A percentile compares a stretch with the other conserved stretches of the same genome.
These are phyloP conservation scores for Carex arenaria DNA, from an alignment of 202 grass and related monocot genomes.

Conservation along the genomic window DNA sequence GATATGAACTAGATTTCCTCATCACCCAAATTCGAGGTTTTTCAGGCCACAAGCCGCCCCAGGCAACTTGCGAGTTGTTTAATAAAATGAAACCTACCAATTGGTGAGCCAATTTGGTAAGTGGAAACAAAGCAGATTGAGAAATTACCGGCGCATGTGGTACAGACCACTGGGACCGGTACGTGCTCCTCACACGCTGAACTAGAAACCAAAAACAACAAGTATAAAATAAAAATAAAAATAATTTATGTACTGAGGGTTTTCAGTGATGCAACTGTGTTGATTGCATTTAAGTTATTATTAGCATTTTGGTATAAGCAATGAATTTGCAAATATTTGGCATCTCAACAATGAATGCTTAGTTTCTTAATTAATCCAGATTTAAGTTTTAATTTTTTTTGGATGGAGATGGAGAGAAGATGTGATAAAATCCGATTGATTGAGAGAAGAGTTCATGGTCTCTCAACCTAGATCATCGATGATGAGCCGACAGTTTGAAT, in stretches of 20 bases:
- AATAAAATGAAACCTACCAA: constrained; percentile 2
- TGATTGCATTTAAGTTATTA: constrained; percentile 20
- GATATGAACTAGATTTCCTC: not conserved
- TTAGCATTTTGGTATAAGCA: not conserved
- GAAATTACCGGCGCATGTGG: too few relatives aligned
- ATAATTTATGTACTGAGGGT: not conserved
- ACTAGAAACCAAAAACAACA: not conserved
- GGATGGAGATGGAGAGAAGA: too few relatives aligned
- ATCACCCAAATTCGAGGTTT: not conserved
- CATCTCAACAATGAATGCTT: too few relatives aligned
- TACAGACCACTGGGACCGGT: not conserved
- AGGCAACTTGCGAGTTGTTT: not conserved
- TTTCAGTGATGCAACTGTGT: not conserved
- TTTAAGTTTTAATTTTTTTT: too few relatives aligned
- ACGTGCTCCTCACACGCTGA: not conserved
- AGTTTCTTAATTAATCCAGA: too few relatives aligned
- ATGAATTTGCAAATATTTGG: too few relatives aligned
- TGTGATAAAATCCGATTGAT: too few relatives aligned
- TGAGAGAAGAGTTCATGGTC: too few relatives aligned
- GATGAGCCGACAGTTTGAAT: too few relatives aligned
- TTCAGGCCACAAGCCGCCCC: not conserved
- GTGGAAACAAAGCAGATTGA: not conserved
- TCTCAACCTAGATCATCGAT: too few relatives aligned
- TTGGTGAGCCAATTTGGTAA: not conserved
- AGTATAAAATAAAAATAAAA: too few relatives aligned